Percentiles rank a stretch among this genome's conserved stretches.
Conservation (phyloP, 148 eudicot genomes). For the Vaccinium macrocarpon region DNA sequence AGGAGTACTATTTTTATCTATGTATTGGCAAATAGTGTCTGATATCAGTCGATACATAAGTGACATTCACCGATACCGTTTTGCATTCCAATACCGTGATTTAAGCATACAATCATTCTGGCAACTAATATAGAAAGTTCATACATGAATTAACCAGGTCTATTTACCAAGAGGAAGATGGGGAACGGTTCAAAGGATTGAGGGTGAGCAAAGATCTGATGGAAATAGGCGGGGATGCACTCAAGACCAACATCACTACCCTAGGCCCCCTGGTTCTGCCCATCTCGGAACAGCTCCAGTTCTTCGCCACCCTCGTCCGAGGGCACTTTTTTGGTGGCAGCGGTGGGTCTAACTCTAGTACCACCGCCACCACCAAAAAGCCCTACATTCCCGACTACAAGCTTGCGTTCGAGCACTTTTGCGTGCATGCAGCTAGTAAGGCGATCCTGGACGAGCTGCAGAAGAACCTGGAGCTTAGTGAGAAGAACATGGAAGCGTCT, state of each 20-base stretch:
- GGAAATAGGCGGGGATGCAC: conserved; percentile 85
- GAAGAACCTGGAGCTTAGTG: conserved; percentile 73
- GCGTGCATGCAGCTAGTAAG: conserved; percentile 84
- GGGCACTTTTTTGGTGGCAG: conserved; percentile 42
- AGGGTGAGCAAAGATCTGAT: conserved; percentile 71
- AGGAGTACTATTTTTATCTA: no score
- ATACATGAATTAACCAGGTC: conserved; percentile 40
- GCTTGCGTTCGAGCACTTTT: conserved; percentile 95
- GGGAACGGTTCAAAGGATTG: conserved; percentile 59
- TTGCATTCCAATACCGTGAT: no score
- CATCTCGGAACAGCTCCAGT: conserved; percentile 81
- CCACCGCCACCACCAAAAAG: conserved; percentile 17
- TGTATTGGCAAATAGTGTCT: no score
- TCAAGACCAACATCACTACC: conserved; percentile 96
- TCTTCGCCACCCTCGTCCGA: conserved; percentile 67
- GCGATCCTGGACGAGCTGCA: conserved; percentile 74
- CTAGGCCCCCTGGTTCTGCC: conserved; percentile 92
- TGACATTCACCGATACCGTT: no score
- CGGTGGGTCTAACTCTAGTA: background rate
- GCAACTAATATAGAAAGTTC: background rate
- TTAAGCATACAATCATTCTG: no score
- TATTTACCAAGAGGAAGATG: conserved; percentile 88
- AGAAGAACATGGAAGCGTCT: conserved; percentile 74
- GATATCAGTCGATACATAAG: no score
- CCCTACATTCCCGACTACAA: conserved; percentile 95